These are phyloP conservation scores for Fusarium proliferatum DNA, from an alignment of 2,329 filamentous ascomycete genomes.

Conservation along the genomic window DNA sequence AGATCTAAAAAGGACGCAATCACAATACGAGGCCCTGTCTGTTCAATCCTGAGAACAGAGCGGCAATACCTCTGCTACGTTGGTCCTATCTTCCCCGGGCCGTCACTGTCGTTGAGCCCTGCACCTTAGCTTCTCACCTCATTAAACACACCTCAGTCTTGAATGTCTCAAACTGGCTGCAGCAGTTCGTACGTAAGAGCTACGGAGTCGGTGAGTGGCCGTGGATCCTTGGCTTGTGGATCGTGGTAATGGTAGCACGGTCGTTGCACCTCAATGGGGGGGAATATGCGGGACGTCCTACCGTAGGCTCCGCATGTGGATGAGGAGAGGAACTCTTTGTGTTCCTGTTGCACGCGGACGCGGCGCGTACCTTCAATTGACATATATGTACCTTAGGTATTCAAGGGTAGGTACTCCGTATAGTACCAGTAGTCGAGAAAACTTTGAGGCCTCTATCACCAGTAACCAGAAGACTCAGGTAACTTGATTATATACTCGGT, in stretches of 20 bases:
- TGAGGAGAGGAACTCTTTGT: conserved; percentile 15
- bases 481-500: neutral
- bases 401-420: too few relatives aligned
- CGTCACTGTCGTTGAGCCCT: conserved; percentile 23
- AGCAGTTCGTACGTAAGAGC: conserved; percentile 43
- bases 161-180: conserved; percentile 28
- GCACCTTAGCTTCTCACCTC: neutral
- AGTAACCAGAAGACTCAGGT: neutral
- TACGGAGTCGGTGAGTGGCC: conserved; percentile 45
- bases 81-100: conserved; percentile 2
- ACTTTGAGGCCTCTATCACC: neutral
- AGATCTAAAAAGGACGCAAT: neutral
- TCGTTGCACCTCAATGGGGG: conserved; percentile 34
- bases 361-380: conserved; percentile 36
- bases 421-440: neutral
- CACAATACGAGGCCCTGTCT: neutral
- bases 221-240: conserved; percentile 39
- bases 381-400: neutral
- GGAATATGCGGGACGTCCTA: conserved; percentile 34
- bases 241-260: conserved; percentile 24
- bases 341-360: conserved; percentile 23
- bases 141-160: neutral
- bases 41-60: neutral
- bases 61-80: neutral
- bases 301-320: conserved; percentile 26